Conservation (phyloP, 352 stramenopile genomes). For the Thalassiosira delicatula region DNA sequence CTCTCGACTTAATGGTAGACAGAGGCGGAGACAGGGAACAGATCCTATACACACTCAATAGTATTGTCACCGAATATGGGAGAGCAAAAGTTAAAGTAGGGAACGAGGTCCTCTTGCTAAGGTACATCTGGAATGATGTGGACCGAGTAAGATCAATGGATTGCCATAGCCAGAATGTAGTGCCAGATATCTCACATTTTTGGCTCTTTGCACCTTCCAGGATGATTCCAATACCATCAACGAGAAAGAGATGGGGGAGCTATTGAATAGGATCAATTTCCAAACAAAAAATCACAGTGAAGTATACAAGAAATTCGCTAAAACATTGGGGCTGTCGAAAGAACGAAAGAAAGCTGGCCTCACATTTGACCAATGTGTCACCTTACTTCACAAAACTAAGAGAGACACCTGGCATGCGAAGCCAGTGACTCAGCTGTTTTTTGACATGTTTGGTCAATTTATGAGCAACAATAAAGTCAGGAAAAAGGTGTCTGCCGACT, state of each 20-base stretch:
- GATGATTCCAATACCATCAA: conserved; percentile 74
- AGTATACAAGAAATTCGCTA: conserved; percentile 76
- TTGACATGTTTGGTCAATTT: conserved; percentile 79
- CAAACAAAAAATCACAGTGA: conserved; percentile 69
- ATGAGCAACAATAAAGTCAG: conserved; percentile 83
- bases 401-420: conserved; percentile 81
- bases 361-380: conserved; percentile 81
- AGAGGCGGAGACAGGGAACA: conserved; percentile 65
- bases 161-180: not conserved
- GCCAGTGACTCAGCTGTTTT: conserved; percentile 64
- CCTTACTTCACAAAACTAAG: conserved; percentile 81
- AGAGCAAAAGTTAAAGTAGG: conserved; percentile 70
- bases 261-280: conserved; percentile 82
- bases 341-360: conserved; percentile 64
- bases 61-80: conserved; percentile 69
- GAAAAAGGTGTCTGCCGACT: conserved; percentile 72
- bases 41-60: conserved; percentile 72
- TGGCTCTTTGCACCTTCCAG: conserved; percentile 19
- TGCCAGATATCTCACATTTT: not conserved
- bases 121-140: conserved; percentile 81
- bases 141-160: conserved; percentile 56
- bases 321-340: conserved; percentile 72
- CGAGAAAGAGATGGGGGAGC: conserved; percentile 68
- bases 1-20: conserved; percentile 75
- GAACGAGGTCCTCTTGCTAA: conserved; percentile 78